Base-by-base conservation (phyloP, 2,329 filamentous ascomycete species). In the Emmonsiellopsis sp. region DNA sequence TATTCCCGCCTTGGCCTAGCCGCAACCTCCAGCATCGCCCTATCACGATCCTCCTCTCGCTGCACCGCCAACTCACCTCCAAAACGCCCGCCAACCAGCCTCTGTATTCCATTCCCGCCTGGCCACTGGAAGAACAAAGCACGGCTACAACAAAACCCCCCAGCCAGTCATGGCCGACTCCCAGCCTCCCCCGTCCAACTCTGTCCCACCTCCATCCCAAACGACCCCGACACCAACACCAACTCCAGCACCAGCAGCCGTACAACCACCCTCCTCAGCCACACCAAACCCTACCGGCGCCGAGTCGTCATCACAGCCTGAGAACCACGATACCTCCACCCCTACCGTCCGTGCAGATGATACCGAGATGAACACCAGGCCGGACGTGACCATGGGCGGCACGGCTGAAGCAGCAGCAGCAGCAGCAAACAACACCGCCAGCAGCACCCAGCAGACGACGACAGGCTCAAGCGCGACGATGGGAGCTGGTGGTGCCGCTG, bases 401-500 rank as follows among this genome's bases (percentile, higher is more conserved):
- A 60, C 54, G 7, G 57, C 53, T 17, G 55, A 45, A 42, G 56
- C 51, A 27, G 48, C 44, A 37, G 52, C 36, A 5, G 33, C 21
- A 36, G 10, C 21, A 39, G 36, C 21, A 43, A 17, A 31, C 21
- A 10, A 31, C 36, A 21, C 17, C 36, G n/a, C 21, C 21, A 27
- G 21, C 21, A 27, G n/a, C 21, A 42, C 32, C 33, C 39, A 52
- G 33, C 40, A 45, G 33, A 42, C 27, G 27, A 51, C 27, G 32
- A 21, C 33, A 21, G 49, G 39, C 13, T 3, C 34, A 11, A 17
- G 11, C 36, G 13, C 51, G 8, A 27, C 31, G 27, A 7, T 11
- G 31, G 31, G 17, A 14, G 49, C 58, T 45, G 65, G 63, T 31
- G 51, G 52, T 32, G 49, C 56, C 36, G 62, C 66, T 34, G 54